Conservation (phyloP, 352 stramenopile species). For the Phytophthora pisi region DNA sequence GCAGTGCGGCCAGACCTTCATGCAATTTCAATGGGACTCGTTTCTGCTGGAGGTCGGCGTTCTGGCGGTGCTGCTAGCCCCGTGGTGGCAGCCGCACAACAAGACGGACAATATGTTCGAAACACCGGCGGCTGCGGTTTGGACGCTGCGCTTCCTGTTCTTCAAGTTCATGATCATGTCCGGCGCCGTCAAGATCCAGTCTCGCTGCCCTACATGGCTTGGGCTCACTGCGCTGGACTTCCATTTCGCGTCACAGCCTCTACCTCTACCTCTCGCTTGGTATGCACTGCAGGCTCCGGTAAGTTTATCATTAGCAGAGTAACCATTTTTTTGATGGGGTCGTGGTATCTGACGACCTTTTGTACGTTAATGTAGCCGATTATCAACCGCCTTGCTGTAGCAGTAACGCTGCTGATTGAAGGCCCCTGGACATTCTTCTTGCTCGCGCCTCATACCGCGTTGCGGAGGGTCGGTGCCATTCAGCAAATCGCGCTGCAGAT, state of each 20-base stretch:
- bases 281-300: constrained; percentile 84
- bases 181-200: constrained; percentile 92
- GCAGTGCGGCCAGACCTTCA: constrained; percentile 87
- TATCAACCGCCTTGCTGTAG: constrained; percentile 78
- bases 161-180: constrained; percentile 96
- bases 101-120: constrained; percentile 33
- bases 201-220: constrained; percentile 90
- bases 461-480: constrained; percentile 60
- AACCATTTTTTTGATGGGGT: background rate
- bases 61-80: constrained; percentile 58
- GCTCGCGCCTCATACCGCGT: constrained; percentile 58
- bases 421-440: constrained; percentile 87
- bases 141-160: constrained; percentile 87
- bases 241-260: constrained; percentile 89
- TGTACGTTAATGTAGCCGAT: constrained; percentile 48
- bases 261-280: constrained; percentile 87
- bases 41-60: constrained; percentile 89
- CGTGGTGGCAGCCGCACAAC: constrained; percentile 35
- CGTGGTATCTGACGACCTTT: constrained; percentile 12
- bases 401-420: constrained; percentile 89
- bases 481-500: constrained; percentile 87
- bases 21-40: constrained; percentile 94
- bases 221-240: constrained; percentile 91
- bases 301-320: constrained; percentile 8
- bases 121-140: constrained; percentile 41